Evolutionary conservation across 139 green algal genomes (phyloP).

Genomic region (Ettlia oleoabundans): DNA sequence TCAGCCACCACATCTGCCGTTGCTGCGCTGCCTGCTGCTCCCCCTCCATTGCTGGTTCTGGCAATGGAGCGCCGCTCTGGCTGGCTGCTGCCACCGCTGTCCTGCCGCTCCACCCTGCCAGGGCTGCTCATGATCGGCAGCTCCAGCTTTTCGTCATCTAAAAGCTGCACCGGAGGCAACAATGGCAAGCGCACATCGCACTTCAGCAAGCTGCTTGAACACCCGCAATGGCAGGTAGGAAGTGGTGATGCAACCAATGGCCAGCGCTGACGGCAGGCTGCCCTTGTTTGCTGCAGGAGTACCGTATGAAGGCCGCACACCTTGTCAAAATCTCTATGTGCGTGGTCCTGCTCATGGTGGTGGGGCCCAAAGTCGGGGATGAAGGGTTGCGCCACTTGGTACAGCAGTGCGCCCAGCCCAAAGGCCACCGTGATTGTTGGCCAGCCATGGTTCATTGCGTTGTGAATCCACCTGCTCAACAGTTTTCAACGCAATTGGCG

Average conservation of each 20-base stretch:
- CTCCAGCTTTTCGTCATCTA: neutral
- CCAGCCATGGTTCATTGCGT: slow-evolving; percentile 64
- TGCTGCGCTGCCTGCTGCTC: neutral
- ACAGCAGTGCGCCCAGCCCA: slow-evolving; percentile 52
- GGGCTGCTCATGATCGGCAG: neutral
- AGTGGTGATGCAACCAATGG: too few species aligned
- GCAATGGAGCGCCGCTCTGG: neutral
- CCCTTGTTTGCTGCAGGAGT: too few species aligned
- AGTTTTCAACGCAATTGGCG: neutral
- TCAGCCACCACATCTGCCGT: neutral
- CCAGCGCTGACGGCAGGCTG: too few species aligned
- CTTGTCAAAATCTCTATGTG: slow-evolving; percentile 6
- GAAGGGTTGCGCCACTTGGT: slow-evolving; percentile 63
- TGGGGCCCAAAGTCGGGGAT: slow-evolving; percentile 68
- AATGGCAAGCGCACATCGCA: too few species aligned
- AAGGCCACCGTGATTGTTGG: slow-evolving; percentile 49
- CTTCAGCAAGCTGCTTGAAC: too few species aligned
- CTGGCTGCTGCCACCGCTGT: slow-evolving; percentile 12
- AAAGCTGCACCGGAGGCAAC: too few species aligned
- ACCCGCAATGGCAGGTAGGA: too few species aligned
- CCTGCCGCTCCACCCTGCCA: slow-evolving; percentile 18
- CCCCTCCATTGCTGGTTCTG: neutral
- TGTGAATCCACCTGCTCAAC: slow-evolving; percentile 52
- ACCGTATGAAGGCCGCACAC: neutral
- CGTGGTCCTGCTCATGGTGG: slow-evolving; percentile 11